Base-by-base conservation (phyloP, 345 rosid species). In the Populus davidiana region DNA sequence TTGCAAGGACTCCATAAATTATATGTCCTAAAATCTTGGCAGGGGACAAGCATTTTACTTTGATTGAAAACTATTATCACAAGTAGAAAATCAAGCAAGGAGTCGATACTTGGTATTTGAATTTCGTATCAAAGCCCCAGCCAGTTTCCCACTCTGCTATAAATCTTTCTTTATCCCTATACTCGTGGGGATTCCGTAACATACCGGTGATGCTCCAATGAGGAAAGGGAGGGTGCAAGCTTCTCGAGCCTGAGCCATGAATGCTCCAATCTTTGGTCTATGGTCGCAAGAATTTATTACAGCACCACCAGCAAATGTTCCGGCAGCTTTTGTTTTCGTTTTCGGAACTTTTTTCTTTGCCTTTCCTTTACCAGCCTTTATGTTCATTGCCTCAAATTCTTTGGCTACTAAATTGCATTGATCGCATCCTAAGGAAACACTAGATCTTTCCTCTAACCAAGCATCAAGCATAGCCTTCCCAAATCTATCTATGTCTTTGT, bases 171-270 rank as follows among this genome's bases (percentile, higher is more conserved):
- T 93, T 76, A 84, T 88, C 33, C 84, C 77, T 66, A 95, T 95
- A 67, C 93, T 90, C 4, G 98, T 95, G 5, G 98, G 97, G 68
- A 94, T 96, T 33, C 99, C 99, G 63, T 94, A 93, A 72, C 99
- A 94, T 0, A 94, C 99, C 0, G 99, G 99, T 0, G 99, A 83
- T n/a, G 98, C 99, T 43, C 99, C 99, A 17, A 88, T 92, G 82
- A 96, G 80, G 85, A 83, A 88, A 2, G 88, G 91, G 27, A 96
- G 88, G 10, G 75, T 86, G 82, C 98, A 93, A 21, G 87, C 91
- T 63, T 92, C 92, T 14, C 98, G 88, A 67, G 98, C 97, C 64
- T 67, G 87, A 6, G 90, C 88, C 84, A 93, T 92, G 75, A 93
- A 91, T 0, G 96, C 89, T 47, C 93, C 97, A 10, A 96, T 85